Percentiles rank a stretch among this genome's conserved stretches.
Evolutionary conservation across 805 yeast species (phyloP).

Genomic region (Candida morakotiae): DNA sequence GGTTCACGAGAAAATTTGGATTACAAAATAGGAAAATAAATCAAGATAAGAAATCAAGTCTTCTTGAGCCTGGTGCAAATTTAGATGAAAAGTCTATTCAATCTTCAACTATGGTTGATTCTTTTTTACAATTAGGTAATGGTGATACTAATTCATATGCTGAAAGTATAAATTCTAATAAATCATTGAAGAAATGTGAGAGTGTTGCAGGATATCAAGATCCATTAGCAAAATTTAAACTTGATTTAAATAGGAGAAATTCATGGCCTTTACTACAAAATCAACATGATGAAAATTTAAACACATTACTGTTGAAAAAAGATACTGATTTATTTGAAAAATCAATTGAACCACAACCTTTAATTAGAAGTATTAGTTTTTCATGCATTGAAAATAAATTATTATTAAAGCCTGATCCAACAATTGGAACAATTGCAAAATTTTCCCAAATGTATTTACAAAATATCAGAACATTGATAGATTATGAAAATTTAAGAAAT

Average conservation of each 20-base stretch:
- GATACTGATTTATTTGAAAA: conserved; percentile 1
- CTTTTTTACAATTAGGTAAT: conserved; percentile 15
- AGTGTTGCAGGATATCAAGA: not conserved
- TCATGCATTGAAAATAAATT: conserved; percentile 17
- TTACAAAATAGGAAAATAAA: too few relatives aligned
- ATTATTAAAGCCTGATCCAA: conserved; percentile 5
- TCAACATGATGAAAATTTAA: conserved; percentile 13
- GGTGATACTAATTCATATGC: conserved; percentile 5
- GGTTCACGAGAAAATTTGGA: conserved; percentile 30
- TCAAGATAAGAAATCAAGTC: not conserved
- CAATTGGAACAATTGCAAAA: conserved; percentile 13
- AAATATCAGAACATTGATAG: conserved; percentile 14
- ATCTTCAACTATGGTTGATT: conserved; percentile 14
- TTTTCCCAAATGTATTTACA: conserved; percentile 16
- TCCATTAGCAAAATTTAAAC: conserved; percentile 9
- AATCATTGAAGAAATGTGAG: not conserved
- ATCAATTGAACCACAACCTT: not conserved
- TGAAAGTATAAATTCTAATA: conserved; percentile 3
- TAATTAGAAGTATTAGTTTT: conserved; percentile 20
- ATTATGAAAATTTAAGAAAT: conserved; percentile 17
- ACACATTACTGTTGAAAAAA: conserved; percentile 11
- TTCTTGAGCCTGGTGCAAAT: conserved; percentile 2
- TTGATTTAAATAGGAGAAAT: conserved; percentile 22
- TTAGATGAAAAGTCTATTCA: conserved; percentile 1
- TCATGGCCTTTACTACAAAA: conserved; percentile 24